Evolutionary conservation across 768 basidiomycete species (phyloP), one percentile per base, ranked within the genome.

Genomic region (Termitomyces bulborhizus): DNA sequence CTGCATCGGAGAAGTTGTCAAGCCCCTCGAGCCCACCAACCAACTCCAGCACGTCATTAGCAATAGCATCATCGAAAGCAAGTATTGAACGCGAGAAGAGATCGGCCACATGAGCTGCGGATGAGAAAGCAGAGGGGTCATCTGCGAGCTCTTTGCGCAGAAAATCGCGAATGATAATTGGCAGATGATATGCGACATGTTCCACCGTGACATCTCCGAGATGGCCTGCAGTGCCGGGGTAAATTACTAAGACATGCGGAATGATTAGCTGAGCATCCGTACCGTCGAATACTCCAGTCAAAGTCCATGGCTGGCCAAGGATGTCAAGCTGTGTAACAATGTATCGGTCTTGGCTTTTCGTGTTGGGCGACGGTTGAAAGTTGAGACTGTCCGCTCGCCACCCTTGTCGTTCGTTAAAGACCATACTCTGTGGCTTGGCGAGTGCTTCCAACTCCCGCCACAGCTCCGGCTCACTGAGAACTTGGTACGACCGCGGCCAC

Each of bases 221-320:
- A 66, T 87, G 85, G 46, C 85, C 85, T 85, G 60, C 0, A 43
- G 57, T 52, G 34, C 45, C 44, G 42, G 27, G 45, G 27, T 61
- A 26, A 62, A 54, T 49, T 37, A 49, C 42, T 39, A 57, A 58
- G 8, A 39, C 51, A 46, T 44, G 29, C 32, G 29, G 42, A 45
- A 32, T 46, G 50, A 57, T 51, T 36, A 36, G 53, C 34, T 32
- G 43, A 46, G 51, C 53, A 16, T 34, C 64, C 82, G 57, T 61
- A 81, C 85, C 85, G 66, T 87, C 85, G 62, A 87, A 87, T 36
- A 87, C 84, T 46, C 82, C 85, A 1, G 83, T 84, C 58, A 87
- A 74, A n/a, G 75, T 73, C 85, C 85, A 87, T 47, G 71, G 67
- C 31, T 72, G 76, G 13, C 81, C 85, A 47, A 73, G 73, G 51